These are phyloP conservation scores for Termitomyces sp. DNA, from an alignment of 768 basidiomycete species.

Conservation along the genomic window DNA sequence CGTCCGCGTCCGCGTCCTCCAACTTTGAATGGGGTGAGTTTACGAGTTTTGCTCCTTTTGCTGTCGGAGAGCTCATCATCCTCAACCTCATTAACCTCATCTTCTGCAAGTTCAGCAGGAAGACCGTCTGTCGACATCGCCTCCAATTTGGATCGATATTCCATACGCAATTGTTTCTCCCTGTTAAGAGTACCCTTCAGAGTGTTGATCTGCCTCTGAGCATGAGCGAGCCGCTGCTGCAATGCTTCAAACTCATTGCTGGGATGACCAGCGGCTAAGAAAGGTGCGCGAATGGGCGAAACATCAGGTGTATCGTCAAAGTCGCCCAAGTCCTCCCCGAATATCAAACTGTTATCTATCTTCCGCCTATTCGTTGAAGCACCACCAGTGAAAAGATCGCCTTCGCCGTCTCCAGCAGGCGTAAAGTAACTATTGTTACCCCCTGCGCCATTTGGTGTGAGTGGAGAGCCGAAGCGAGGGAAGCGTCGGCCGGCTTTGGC, in stretches of 20 bases:
- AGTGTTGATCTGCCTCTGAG: constrained; percentile 81
- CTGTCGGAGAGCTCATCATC: constrained; percentile 41
- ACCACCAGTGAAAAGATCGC: constrained; percentile 67
- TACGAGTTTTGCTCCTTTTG: constrained; percentile 34
- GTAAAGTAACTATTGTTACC: constrained; percentile 49
- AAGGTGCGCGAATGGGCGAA: constrained; percentile 47
- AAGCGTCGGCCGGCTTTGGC: constrained; percentile 60
- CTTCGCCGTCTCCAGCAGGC: constrained; percentile 46
- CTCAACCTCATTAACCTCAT: constrained; percentile 33
- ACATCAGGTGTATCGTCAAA: constrained; percentile 59
- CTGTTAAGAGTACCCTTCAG: constrained; percentile 75
- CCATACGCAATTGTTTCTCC: constrained; percentile 81
- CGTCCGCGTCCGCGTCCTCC: constrained; percentile 51
- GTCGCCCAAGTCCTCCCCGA: constrained; percentile 40
- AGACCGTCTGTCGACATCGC: constrained; percentile 31
- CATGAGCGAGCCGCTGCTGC: constrained; percentile 79
- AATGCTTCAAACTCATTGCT: constrained; percentile 79
- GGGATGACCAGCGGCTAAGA: constrained; percentile 72
- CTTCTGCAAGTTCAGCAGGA: constrained; percentile 44
- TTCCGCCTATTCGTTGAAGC: constrained; percentile 61
- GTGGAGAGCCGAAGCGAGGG: constrained; percentile 67
- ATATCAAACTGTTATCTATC: constrained; percentile 41
- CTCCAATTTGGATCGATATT: constrained; percentile 54
- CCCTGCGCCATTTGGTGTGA: constrained; percentile 59
- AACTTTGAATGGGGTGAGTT: constrained; percentile 54